Evolutionary conservation across 345 rosid species (phyloP).

Genomic region (Clarkia xantiana): DNA sequence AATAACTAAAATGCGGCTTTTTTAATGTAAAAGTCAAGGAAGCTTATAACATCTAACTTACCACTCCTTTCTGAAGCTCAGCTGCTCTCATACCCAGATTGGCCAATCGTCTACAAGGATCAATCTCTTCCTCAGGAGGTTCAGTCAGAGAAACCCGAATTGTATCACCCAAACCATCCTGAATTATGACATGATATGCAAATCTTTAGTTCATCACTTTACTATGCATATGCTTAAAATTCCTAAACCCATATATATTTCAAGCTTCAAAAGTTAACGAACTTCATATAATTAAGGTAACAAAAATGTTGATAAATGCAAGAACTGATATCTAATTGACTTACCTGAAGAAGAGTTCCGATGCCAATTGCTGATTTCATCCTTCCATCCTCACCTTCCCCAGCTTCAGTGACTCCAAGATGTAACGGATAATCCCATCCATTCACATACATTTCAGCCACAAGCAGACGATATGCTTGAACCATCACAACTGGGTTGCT

Average conservation of each 20-base stretch:
- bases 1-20: constrained; percentile 3
- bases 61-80: constrained; percentile 85
- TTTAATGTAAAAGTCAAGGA: background rate
- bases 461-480: constrained; percentile 87
- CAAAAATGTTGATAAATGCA: background rate
- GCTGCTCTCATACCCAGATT: constrained; percentile 83
- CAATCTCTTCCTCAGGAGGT: constrained; percentile 94
- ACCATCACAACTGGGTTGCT: constrained; percentile 99
- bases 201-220: too few relatives aligned
- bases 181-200: constrained; percentile 4
- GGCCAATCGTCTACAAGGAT: constrained; percentile 86
- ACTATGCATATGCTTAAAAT: too few relatives aligned
- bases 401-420: constrained; percentile 98
- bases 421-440: constrained; percentile 99
- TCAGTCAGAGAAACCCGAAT: constrained; percentile 94
- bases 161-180: constrained; percentile 99
- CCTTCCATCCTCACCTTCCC: constrained; percentile 99
- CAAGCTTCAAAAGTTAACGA: background rate
- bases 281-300: background rate
- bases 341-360: constrained; percentile 92
- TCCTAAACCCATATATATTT: too few relatives aligned
- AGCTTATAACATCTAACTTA: constrained; percentile 17
- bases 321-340: too few relatives aligned
- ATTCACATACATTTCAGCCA: constrained; percentile 88
- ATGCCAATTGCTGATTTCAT: constrained; percentile 99